Evolutionary conservation across 2,329 filamentous ascomycete genomes (phyloP), one percentile per base, ranked within the genome.

Genomic region (Diplodia mutila): DNA sequence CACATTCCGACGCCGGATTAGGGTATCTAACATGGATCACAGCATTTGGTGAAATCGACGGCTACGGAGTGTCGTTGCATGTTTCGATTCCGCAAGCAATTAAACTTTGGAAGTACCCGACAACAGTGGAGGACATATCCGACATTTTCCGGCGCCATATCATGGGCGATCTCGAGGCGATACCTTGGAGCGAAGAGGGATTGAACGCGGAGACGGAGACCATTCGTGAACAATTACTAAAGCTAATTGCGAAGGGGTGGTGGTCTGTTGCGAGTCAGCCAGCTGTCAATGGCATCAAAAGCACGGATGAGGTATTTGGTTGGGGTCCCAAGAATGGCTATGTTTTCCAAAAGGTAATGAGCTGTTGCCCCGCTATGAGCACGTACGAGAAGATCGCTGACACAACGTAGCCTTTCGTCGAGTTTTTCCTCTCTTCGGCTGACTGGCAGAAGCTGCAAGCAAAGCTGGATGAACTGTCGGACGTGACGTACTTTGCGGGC

Each of bases 241-340:
- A 83, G 49, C 84, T 99, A 69, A 97, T 97, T 78, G 88, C 89
- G 72, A 85, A 86, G 68, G 93, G 94, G 67, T 97, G 94, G 92
- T 97, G 94, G 94, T 97, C 94, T 2, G 90, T 99, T 4, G 95
- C 95, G 4, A 97, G 92, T 4, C 95, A 99, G 77, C 95, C 95
- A 4, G 92, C 94, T 18, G 93, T 97, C 67, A 97, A 97, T 76
- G 93, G 94, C 51, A 81, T 94, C 23, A 86, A 86, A 42, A 96
- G 91, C 32, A 87, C 86, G 57, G 88, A 99, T 77, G 81, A 86
- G 3, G 87, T 92, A 23, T 97, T 97, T 74, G 95, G 95, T 70
- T 99, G 95, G 95, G 95, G 95, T 1, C 95, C 95, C 0, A 87
- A 86, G 61, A 90, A 94, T 73, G 95, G 95, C 21, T 98, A 97